Evolutionary conservation across 805 yeast genomes (phyloP), one percentile per base, ranked within the genome.

Genomic region (Ogataea allantospora): DNA sequence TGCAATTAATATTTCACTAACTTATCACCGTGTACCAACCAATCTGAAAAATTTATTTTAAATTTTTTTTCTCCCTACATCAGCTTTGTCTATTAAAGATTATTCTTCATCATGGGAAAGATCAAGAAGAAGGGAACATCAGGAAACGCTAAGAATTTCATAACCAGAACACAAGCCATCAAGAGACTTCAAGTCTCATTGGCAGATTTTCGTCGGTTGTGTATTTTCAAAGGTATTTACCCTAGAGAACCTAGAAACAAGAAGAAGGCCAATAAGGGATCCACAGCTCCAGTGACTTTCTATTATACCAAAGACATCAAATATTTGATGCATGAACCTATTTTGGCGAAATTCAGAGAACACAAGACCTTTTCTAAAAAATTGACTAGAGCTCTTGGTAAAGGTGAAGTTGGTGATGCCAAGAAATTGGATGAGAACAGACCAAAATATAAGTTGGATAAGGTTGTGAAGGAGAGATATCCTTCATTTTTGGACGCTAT

Each of bases 211-310:
- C 80, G 96, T 68, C 80, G 99, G 57, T 74, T 93, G 58, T 93
- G 99, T 74, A 93, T 93, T 61, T 88, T 93, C 75, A 93, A 93
- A 65, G 99, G 99, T 35, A 89, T 93, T 48, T 93, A 88, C 60
- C 99, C 99, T 38, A 78, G 99, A 62, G 97, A 88, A 60, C 98
- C 98, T 31, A 73, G 89, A 54, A 88, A 87, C 66, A 93, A 89
- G 70, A 88, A 84, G 78, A 89, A 88, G 73, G 96, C 97, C 43
- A 91, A 88, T 66, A 93, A 88, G 66, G 98, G 99, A 15, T 85
- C 96, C n/a, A 87, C 97, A 6, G 95, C 95, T 17, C 95, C 95
- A 31, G 83, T 84, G 16, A 93, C 99, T 3, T 95, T 93, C 62
- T 93, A 93, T 67, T 91, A 88, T 62, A 63, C 83, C 47, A 93